Evolutionary conservation across 2,329 filamentous ascomycete genomes (phyloP), one percentile per base, ranked within the genome.

Genomic region (Herpotrichia juniperi): DNA sequence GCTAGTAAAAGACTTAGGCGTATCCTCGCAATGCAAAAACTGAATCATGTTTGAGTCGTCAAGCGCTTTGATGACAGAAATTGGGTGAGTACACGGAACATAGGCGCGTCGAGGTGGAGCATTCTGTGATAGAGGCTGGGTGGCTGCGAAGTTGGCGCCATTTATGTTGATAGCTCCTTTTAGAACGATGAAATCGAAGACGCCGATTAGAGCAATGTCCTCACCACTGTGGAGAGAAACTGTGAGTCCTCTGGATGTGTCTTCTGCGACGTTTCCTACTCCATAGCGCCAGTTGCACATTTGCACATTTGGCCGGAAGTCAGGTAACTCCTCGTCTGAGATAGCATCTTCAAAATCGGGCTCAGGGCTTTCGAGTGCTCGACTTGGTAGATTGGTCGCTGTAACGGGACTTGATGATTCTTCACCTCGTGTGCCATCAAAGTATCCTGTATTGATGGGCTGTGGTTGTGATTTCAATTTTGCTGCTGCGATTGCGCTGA

Each of bases 61-160:
- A 1, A 90, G 67, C 12, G 67, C 73, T 22, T 69, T 67, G 28
- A 93, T 78, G 0, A 88, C 83, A 1, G 88, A 88, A 1, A 93
- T 72, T 1, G 89, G 85, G 64, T 91, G 85, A 31, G 87, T 90
- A 35, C 83, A 81, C 1, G 89, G 84, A 14, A 88, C 87, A 68
- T 84, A 85, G 14, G 90, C 78, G 77, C 83, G 86, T 58, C 65
- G 50, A n/a, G 39, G 39, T 30, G 42, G 46, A 7, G 51, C 50
- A 21, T 56, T 56, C 39, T 63, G 55, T 12, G 58, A 58, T 30
- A 54, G 47, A 32, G 47, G 58, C 42, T 58, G 58, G 0, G 79
- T 77, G 1, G 81, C 68, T 10, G 76, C 75, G 3, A 93, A 68
- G 6, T 79, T 82, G 6, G 88, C 85, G 14, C 90, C 89, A 12